Base-by-base conservation (phyloP, 2,329 filamentous ascomycete genomes). In the Plenodomus lindquistii region DNA sequence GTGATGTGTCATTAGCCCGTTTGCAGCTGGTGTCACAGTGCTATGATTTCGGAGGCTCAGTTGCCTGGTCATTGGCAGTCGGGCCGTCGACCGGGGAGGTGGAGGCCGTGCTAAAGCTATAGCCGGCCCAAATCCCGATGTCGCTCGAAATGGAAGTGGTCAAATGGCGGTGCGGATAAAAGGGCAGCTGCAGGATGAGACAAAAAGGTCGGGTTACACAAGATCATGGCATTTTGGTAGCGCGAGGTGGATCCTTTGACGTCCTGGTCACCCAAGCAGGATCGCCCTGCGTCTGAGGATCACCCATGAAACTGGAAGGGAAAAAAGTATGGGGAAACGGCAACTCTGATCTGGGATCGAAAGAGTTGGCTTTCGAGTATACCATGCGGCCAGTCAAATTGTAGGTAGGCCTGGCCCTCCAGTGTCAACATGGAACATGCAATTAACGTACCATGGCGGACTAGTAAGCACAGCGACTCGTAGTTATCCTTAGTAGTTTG, bases 181-280 rank as follows among this genome's bases (percentile, higher is more conserved):
- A 48, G 43, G 41, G 36, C 40, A 20, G 29, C 18, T 34, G 52
- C 40, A 42, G 46, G 37, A 46, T 35, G 39, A 45, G 46, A 34
- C 15, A 36, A 34, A 44, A 15, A 21, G 38, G 21, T n/a, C n/a
- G 42, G 42, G 46, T 48, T 50, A 55, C 39, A 43, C 19, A 29
- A 44, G 41, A 39, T 21, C 31, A 35, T 51, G 48, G 43, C 46
- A 22, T 39, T 29, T 16, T 20, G 24, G 42, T 29, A 35, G 35
- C 41, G 11, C 35, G 35, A 22, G 27, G 54, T 38, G 46, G 46
- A 52, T 41, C 40, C 42, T 17, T 37, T 42, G 31, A 44, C 27
- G 27, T 31, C 27, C 27, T 31, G 27, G 27, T 31, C 4, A 31
- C 27, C 27, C 27, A 31, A 15, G 27, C 9, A 31, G 15, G 27